Conservation (phyloP, 352 stramenopile species). For the Phytophthora hybrid region DNA sequence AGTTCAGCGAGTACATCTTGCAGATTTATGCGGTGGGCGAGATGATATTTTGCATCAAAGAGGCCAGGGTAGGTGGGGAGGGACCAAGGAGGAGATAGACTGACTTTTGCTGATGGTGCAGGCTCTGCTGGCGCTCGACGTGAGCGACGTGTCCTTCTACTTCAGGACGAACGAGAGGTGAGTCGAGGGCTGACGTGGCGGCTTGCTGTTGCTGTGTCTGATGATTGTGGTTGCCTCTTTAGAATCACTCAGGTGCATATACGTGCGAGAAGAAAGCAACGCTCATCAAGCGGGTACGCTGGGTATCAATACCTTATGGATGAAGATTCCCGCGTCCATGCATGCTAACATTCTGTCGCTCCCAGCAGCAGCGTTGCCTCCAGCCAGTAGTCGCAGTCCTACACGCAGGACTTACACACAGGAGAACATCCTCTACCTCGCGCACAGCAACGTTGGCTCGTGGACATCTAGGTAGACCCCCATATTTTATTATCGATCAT, state of each 20-base stretch:
- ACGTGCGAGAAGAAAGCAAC: conserved; percentile 53
- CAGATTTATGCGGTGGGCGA: conserved; percentile 37
- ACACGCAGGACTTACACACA: too few species aligned
- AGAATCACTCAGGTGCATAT: conserved; percentile 56
- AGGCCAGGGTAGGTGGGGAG: conserved; percentile 58
- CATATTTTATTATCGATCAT: too few species aligned
- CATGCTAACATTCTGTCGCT: neutral
- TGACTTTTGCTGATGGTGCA: conserved; percentile 5
- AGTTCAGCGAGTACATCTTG: conserved; percentile 82
- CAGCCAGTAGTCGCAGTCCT: conserved; percentile 45
- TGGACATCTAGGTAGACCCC: neutral
- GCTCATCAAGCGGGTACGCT: conserved; percentile 29
- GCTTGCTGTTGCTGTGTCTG: conserved; percentile 2
- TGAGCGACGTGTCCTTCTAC: conserved; percentile 75
- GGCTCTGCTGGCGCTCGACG: conserved; percentile 77
- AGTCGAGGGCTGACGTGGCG: neutral
- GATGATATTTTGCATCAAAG: conserved; percentile 86
- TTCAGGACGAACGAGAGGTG: conserved; percentile 76
- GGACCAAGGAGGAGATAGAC: neutral
- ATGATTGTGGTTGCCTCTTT: conserved; percentile 7
- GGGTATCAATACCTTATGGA: too few species aligned
- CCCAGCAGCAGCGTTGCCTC: conserved; percentile 1
- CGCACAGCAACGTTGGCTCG: neutral
- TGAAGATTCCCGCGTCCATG: too few species aligned
- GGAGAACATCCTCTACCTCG: conserved; percentile 61